A percentile compares a stretch with the other conserved stretches of the same genome.
phyloP scores from a whole-genome alignment of 1,284 basidiomycete species.

The Stereum hirsutum region DNA sequence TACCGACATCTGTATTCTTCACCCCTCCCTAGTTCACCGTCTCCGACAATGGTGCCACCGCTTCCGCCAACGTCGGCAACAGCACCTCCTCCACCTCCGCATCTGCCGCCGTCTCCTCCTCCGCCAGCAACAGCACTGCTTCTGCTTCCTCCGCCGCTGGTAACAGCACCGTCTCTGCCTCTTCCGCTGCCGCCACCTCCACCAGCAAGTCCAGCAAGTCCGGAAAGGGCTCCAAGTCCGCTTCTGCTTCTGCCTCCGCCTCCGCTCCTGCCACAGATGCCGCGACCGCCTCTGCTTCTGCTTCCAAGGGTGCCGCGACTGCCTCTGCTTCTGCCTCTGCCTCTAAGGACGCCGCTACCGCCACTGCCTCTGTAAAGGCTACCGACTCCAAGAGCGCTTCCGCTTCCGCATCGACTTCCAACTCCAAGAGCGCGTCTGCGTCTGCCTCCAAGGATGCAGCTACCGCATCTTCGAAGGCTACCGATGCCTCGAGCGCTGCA shows the following conservation, averaged over 20 bases:
- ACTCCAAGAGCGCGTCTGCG: too few species aligned
- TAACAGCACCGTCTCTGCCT: background rate
- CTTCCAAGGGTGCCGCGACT: background rate
- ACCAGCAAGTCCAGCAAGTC: constrained; percentile 51
- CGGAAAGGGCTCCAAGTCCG: constrained; percentile 27
- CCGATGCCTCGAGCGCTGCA: too few species aligned
- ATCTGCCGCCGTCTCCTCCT: background rate
- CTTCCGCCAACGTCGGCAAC: background rate
- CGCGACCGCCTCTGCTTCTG: background rate
- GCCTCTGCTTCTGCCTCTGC: background rate
- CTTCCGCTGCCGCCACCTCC: background rate
- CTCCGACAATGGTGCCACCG: constrained; percentile 3
- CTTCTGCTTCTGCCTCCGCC: constrained; percentile 5
- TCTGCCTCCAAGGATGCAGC: too few species aligned
- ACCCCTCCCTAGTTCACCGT: constrained; percentile 11
- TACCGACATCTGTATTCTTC: background rate
- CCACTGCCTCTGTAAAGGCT: too few species aligned
- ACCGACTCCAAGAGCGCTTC: too few species aligned
- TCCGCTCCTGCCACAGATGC: background rate
- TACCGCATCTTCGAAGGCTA: too few species aligned
- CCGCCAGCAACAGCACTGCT: background rate
- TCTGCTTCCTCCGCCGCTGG: background rate
- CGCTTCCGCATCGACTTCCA: too few species aligned
- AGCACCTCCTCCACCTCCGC: background rate
- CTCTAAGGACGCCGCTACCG: constrained; percentile 8